Conservation (phyloP, 1,284 basidiomycete species). For the Trametes sp. region DNA sequence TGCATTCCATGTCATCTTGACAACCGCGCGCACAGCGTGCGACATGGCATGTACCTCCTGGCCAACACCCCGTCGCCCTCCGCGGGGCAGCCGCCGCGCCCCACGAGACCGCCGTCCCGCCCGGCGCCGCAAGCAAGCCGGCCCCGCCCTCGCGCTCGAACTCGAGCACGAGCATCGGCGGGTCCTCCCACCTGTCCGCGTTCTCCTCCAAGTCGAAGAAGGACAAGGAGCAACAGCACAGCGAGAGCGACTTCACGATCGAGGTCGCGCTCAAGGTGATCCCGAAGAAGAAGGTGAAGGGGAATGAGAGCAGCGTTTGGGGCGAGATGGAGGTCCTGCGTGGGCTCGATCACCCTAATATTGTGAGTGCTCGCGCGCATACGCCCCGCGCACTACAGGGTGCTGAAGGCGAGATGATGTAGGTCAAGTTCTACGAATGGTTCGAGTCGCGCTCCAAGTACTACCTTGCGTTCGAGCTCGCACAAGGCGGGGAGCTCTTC, state of each 20-base stretch:
- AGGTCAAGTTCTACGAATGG: slow-evolving; percentile 94
- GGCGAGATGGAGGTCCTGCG: slow-evolving; percentile 91
- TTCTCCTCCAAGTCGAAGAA: slow-evolving; percentile 24
- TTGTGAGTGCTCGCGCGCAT: slow-evolving; percentile 59
- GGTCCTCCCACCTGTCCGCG: slow-evolving; percentile 29
- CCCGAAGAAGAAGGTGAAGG: slow-evolving; percentile 91
- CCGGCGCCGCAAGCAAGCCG: slow-evolving; percentile 19
- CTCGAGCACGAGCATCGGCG: slow-evolving; percentile 28
- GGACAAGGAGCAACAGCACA: background rate
- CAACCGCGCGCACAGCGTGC: slow-evolving; percentile 54
- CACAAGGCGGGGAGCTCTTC: slow-evolving; percentile 90
- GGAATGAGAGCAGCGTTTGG: slow-evolving; percentile 86
- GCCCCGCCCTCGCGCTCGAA: slow-evolving; percentile 31
- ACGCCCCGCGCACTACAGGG: slow-evolving; percentile 11
- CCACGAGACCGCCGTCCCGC: slow-evolving; percentile 17
- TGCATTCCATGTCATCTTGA: background rate
- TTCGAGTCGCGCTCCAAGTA: slow-evolving; percentile 93
- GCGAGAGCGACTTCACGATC: slow-evolving; percentile 50
- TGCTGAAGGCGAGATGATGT: slow-evolving; percentile 17
- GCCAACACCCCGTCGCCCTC: slow-evolving; percentile 61
- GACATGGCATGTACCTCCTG: slow-evolving; percentile 75
- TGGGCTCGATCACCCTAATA: slow-evolving; percentile 87
- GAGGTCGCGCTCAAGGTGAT: slow-evolving; percentile 92
- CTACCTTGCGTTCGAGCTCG: slow-evolving; percentile 92
- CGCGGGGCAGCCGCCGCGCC: slow-evolving; percentile 57